Evolutionary conservation across 495 filamentous ascomycete species (phyloP), one percentile per base, ranked within the genome.

Genomic region (Parathielavia appendiculata): DNA sequence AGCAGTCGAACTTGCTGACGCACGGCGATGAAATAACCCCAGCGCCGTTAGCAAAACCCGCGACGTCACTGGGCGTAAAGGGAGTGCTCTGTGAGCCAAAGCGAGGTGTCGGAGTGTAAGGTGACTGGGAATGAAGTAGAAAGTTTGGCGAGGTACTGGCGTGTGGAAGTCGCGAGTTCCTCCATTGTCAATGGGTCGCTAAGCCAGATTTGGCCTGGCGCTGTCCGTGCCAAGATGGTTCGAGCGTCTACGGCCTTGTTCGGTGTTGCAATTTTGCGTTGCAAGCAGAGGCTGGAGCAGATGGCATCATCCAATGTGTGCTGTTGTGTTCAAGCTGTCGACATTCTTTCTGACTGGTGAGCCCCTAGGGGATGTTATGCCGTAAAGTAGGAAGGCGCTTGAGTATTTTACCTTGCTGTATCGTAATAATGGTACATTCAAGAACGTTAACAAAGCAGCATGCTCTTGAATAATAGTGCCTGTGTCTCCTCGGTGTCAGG

Each of bases 91-190:
- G 35, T 34, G 35, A 38, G 20, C 17, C 20, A 54, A 45, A 34
- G 55, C 48, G 56, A 52, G 56, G 50, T 53, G 57, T 35, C 35
- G 56, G 54, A 63, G 41, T 32, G 23, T 40, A 38, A 44, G 43
- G 58, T 53, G 48, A 51, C n/a, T 48, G n/a, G 52, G 52, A 49
- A n/a, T 48, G 60, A 64, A 49, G 64, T 69, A 59, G 59, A 61
- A 65, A 63, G 63, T 66, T 69, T 66, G 54, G 61, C 57, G 50
- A 47, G 41, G 17, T 53, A 51, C 60, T 57, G 59, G 61, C 61
- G 58, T 66, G 46, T 59, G 59, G 60, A 60, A 59, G 61, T 69
- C 66, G 64, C 66, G 64, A 70, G 60, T n/a, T 20, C 60, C 3
- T 6, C 26, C 26, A 30, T 30, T 6, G 26, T 30, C 52, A 63